A percentile compares a stretch with the other conserved stretches of the same genome.
Conservation (phyloP, 1,284 basidiomycete genomes). For the Chalciporus sp. region DNA sequence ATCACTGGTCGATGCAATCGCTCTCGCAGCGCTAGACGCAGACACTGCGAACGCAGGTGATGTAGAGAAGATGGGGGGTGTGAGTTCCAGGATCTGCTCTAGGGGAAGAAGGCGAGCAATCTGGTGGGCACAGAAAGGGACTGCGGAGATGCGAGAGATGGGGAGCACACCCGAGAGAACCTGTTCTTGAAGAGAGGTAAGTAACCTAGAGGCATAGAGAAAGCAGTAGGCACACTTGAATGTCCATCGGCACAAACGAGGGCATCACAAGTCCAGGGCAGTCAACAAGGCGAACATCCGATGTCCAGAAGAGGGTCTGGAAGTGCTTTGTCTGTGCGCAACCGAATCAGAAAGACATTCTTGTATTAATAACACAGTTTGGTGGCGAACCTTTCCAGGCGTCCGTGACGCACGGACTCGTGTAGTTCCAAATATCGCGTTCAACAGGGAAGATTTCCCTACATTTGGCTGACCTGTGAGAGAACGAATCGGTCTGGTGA, state of each 20-base stretch:
- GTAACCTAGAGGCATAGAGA: constrained; percentile 14
- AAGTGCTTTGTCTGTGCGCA: constrained; percentile 83
- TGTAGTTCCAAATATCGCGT: constrained; percentile 83
- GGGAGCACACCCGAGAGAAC: constrained; percentile 83
- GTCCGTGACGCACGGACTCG: constrained; percentile 87
- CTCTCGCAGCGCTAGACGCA: background rate
- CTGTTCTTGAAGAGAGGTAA: constrained; percentile 36
- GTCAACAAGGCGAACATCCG: constrained; percentile 80
- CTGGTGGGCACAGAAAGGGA: constrained; percentile 75
- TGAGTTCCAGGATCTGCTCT: constrained; percentile 69
- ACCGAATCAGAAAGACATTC: background rate
- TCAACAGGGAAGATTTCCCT: constrained; percentile 89
- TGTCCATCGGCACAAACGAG: constrained; percentile 76
- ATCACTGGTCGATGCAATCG: background rate
- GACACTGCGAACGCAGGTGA: constrained; percentile 21
- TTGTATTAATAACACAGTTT: background rate
- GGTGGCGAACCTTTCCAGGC: constrained; percentile 75
- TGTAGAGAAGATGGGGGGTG: constrained; percentile 47
- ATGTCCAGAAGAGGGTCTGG: constrained; percentile 88
- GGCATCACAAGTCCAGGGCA: constrained; percentile 88
- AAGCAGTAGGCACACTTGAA: constrained; percentile 55
- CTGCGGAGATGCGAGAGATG: constrained; percentile 83
- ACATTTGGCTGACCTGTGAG: constrained; percentile 86
- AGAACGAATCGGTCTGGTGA: background rate
- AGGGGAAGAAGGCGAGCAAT: constrained; percentile 74